A percentile compares a stretch with the other conserved stretches of the same genome.
Evolutionary conservation across 1,139 yeast genomes (phyloP).

Genomic region (Entelexis sorbosivorans): DNA sequence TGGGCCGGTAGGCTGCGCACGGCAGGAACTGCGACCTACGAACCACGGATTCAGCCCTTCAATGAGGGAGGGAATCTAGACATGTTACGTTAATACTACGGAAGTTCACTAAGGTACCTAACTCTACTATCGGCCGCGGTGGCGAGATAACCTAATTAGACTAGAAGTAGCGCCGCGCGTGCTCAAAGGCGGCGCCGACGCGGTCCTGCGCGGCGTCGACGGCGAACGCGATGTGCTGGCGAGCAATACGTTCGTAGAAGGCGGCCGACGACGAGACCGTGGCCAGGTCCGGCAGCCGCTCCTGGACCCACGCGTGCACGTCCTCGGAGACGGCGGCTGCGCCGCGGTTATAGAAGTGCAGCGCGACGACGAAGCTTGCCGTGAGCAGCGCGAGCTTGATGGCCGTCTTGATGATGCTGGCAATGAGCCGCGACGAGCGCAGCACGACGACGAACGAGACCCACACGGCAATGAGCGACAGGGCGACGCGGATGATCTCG

Average conservation of each 20-base stretch:
- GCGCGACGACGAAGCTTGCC: constrained; percentile 22
- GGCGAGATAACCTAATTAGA: neutral
- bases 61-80: too few relatives aligned
- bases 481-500: constrained; percentile 25
- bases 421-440: constrained; percentile 28
- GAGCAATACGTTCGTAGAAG: neutral
- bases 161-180: neutral
- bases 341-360: constrained; percentile 25
- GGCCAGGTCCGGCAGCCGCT: constrained; percentile 2
- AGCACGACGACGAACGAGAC: constrained; percentile 27
- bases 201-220: constrained; percentile 1
- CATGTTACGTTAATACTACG: neutral
- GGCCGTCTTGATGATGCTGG: constrained; percentile 24
- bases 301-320: neutral
- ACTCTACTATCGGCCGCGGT: neutral
- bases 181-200: neutral
- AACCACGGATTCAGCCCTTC: too few relatives aligned
- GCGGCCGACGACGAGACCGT: neutral
- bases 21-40: too few relatives aligned
- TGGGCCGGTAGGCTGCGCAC: too few relatives aligned
- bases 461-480: constrained; percentile 26
- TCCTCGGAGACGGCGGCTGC: constrained; percentile 13
- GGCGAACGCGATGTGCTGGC: neutral
- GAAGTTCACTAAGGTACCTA: neutral
- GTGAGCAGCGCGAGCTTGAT: constrained; percentile 24